Evolutionary conservation across 139 green algal species (phyloP).

Genomic region (Bryopsis sp.): DNA sequence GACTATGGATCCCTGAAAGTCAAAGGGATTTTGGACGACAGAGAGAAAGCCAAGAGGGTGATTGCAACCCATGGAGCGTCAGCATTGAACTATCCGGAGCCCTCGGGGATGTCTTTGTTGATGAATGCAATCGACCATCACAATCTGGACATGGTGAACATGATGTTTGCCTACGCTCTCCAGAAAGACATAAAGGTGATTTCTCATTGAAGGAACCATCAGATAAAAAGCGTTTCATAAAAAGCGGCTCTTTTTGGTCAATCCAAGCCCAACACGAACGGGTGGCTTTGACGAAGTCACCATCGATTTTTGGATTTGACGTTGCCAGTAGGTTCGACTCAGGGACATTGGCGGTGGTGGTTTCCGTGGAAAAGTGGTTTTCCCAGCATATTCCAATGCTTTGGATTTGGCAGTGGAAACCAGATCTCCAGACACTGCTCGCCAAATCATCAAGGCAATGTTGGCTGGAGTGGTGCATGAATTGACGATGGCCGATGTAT

Average conservation of each 20-base stretch:
- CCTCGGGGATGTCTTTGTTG: conserved; percentile 12
- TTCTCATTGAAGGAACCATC: too few species aligned
- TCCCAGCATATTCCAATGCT: background rate
- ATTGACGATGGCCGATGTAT: background rate
- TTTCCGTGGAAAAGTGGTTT: too few species aligned
- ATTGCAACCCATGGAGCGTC: background rate
- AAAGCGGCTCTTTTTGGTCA: too few species aligned
- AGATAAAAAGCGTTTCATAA: too few species aligned
- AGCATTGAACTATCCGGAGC: background rate
- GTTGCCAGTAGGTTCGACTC: too few species aligned
- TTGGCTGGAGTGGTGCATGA: conserved; percentile 1
- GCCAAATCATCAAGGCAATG: conserved; percentile 1
- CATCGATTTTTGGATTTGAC: too few species aligned
- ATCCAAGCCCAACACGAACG: too few species aligned
- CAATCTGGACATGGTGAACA: conserved; percentile 4
- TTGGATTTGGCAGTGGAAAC: background rate
- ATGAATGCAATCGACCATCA: background rate
- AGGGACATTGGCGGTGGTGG: too few species aligned
- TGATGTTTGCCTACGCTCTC: background rate
- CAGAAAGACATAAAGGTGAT: conserved; percentile 13
- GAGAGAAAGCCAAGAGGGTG: background rate
- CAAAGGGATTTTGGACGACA: background rate
- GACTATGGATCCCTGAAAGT: background rate
- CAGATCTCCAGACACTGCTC: background rate
- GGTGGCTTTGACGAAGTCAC: too few species aligned